Conservation (phyloP, 2,329 filamentous ascomycete species). For the Rosellinia necatrix region DNA sequence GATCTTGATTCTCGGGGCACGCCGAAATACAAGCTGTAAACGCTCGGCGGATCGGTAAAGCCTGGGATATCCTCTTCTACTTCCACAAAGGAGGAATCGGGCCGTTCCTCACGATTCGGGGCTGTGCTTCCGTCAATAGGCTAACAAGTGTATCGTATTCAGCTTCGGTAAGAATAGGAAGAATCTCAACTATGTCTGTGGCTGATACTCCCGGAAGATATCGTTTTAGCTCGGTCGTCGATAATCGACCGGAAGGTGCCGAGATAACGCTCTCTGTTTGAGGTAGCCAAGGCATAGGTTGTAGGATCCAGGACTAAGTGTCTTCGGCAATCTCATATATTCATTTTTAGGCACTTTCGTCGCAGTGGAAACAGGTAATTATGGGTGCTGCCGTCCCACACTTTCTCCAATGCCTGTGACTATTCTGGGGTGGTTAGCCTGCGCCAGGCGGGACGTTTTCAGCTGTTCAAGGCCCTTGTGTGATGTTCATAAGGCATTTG, state of each 20-base stretch:
- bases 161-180: not conserved
- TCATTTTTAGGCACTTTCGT: not conserved
- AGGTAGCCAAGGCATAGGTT: not conserved
- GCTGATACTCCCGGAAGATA: too few species aligned
- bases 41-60: too few species aligned
- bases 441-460: not conserved
- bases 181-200: not conserved
- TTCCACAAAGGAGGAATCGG: constrained; percentile 4
- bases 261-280: not conserved
- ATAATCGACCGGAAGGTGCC: not conserved
- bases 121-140: not conserved
- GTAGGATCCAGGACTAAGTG: not conserved
- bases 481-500: too few species aligned
- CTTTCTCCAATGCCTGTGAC: not conserved
- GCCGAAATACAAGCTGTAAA: too few species aligned
- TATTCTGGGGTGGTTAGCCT: not conserved
- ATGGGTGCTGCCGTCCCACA: not conserved
- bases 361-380: not conserved
- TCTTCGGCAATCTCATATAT: not conserved
- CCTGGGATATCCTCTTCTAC: too few species aligned
- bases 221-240: not conserved
- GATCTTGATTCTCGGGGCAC: too few species aligned
- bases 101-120: constrained; percentile 2
- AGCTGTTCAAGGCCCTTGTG: constrained; percentile 13
- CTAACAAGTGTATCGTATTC: constrained; percentile 12